Percentiles rank a stretch among this genome's conserved stretches.
phyloP scores from a whole-genome alignment of 495 filamentous ascomycete species.

The Aspergillus biplanus region DNA sequence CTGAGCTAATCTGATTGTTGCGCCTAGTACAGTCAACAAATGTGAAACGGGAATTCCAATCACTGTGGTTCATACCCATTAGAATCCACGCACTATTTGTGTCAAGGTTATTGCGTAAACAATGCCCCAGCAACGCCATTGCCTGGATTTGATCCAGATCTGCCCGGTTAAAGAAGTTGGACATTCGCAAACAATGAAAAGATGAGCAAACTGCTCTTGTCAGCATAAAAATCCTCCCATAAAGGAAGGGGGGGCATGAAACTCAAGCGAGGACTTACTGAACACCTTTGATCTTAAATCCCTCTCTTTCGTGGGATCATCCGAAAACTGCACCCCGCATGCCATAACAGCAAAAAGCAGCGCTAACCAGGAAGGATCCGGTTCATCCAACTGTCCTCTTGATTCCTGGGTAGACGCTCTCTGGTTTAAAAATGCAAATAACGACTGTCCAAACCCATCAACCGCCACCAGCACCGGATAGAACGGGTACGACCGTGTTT shows the following conservation, averaged over 20 bases:
- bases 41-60: background rate
- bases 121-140: constrained; percentile 52
- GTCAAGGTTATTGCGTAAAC: constrained; percentile 56
- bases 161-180: constrained; percentile 55
- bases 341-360: constrained; percentile 72
- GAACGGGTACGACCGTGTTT: constrained; percentile 26
- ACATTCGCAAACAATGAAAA: constrained; percentile 55
- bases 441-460: constrained; percentile 23
- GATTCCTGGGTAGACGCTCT: constrained; percentile 9
- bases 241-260: background rate
- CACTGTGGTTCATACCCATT: constrained; percentile 32
- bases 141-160: constrained; percentile 52
- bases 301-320: constrained; percentile 57
- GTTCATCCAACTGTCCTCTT: background rate
- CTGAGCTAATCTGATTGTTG: constrained; percentile 52
- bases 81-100: constrained; percentile 56
- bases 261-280: constrained; percentile 29
- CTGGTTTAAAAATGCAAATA: constrained; percentile 29
- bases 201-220: constrained; percentile 49
- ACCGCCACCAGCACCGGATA: constrained; percentile 28
- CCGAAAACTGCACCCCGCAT: constrained; percentile 71
- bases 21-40: constrained; percentile 30
- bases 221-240: background rate
- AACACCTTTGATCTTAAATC: constrained; percentile 56
- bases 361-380: constrained; percentile 25